Conservation (phyloP, 768 basidiomycete species). For the Nidularia sp. region DNA sequence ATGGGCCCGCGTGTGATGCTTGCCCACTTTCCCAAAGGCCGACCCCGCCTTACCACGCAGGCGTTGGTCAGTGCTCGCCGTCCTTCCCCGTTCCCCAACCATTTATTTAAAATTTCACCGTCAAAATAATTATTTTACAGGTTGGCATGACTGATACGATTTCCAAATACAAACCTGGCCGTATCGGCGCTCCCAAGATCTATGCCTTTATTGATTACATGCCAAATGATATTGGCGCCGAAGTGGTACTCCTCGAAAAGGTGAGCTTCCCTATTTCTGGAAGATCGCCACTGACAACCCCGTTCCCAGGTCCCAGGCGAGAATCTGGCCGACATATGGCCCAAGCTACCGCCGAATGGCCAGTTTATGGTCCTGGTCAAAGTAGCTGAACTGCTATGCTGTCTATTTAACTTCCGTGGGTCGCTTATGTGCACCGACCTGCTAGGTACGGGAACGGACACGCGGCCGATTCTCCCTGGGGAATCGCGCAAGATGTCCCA, state of each 20-base stretch:
- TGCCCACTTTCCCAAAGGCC: slow-evolving; percentile 22
- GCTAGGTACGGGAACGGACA: slow-evolving; percentile 13
- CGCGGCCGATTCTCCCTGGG: slow-evolving; percentile 1
- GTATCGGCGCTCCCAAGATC: slow-evolving; percentile 19
- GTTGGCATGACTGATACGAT: slow-evolving; percentile 23
- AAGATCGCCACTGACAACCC: neutral
- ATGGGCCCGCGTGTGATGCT: slow-evolving; percentile 21
- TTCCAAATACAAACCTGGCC: slow-evolving; percentile 5
- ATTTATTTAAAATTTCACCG: neutral
- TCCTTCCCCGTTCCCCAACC: neutral
- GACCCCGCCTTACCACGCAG: slow-evolving; percentile 20
- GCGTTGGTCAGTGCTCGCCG: slow-evolving; percentile 15
- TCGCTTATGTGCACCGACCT: slow-evolving; percentile 16
- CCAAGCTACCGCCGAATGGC: slow-evolving; percentile 11
- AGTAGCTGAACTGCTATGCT: slow-evolving; percentile 18
- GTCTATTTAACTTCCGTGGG: slow-evolving; percentile 19
- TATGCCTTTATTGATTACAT: slow-evolving; percentile 20
- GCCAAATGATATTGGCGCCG: slow-evolving; percentile 21
- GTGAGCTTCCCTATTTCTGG: slow-evolving; percentile 4
- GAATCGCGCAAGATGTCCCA: slow-evolving; percentile 4
- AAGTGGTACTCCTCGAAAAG: slow-evolving; percentile 25
- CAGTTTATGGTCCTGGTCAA: slow-evolving; percentile 15
- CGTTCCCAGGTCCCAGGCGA: slow-evolving; percentile 19
- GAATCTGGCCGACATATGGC: slow-evolving; percentile 18
- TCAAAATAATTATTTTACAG: slow-evolving; percentile 7